Conservation (phyloP, 768 basidiomycete genomes). For the Roridomyces roridus region DNA sequence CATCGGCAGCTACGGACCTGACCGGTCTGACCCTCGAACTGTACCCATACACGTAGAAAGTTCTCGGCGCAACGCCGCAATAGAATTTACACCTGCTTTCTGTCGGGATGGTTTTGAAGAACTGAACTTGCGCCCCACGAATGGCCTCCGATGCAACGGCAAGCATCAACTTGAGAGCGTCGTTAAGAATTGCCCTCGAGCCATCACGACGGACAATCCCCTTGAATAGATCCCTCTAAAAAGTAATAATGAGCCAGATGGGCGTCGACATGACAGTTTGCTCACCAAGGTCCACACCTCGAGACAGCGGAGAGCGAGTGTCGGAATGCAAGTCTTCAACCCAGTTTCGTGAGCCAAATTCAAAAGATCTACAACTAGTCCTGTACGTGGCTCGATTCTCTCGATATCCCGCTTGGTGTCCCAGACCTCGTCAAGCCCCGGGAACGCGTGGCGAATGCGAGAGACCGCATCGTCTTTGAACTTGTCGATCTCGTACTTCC, state of each 20-base stretch:
- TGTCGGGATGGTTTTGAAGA: too few relatives aligned
- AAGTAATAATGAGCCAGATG: not conserved
- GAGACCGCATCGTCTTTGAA: conserved; percentile 3
- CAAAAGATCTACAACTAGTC: conserved; percentile 8
- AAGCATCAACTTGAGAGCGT: not conserved
- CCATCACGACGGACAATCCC: conserved; percentile 4
- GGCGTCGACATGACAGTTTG: too few relatives aligned
- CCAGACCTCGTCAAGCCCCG: not conserved
- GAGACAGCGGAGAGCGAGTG: conserved; percentile 5
- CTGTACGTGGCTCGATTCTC: too few relatives aligned
- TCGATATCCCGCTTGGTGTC: too few relatives aligned
- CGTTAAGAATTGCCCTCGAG: not conserved
- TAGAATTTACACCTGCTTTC: too few relatives aligned
- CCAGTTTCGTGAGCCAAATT: conserved; percentile 9
- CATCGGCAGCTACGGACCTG: too few relatives aligned
- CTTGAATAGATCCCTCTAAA: conserved; percentile 5
- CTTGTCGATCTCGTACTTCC: not conserved
- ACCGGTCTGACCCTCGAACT: too few relatives aligned
- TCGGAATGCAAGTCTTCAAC: conserved; percentile 3
- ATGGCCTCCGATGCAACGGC: too few relatives aligned
- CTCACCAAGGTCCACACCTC: too few relatives aligned
- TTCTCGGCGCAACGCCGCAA: too few relatives aligned
- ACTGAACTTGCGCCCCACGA: too few relatives aligned
- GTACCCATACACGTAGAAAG: too few relatives aligned
- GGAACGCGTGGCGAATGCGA: conserved; percentile 7